Percentiles rank a stretch among this genome's conserved stretches.
Evolutionary conservation across 1,284 basidiomycete species (phyloP).

Genomic region (Rhodotorula sp.): DNA sequence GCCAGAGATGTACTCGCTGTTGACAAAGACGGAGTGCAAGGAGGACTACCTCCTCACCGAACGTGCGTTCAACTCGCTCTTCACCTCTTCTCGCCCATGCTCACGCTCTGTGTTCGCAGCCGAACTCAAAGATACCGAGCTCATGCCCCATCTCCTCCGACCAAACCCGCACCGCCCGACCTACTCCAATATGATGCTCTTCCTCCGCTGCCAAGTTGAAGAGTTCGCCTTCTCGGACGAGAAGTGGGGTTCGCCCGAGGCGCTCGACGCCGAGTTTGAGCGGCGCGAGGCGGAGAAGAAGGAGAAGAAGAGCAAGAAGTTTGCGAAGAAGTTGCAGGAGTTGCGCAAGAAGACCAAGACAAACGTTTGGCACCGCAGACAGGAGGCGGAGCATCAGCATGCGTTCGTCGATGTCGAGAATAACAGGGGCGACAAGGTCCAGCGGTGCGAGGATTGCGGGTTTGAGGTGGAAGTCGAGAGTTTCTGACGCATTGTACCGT

Average conservation of each 20-base stretch:
- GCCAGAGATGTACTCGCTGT: slow-evolving; percentile 86
- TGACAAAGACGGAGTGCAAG: slow-evolving; percentile 99
- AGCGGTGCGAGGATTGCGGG: slow-evolving; percentile 80
- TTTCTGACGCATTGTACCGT: slow-evolving; percentile 55
- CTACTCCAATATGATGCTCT: slow-evolving; percentile 99
- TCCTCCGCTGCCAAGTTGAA: slow-evolving; percentile 89
- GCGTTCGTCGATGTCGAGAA: slow-evolving; percentile 61
- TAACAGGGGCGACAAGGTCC: slow-evolving; percentile 59
- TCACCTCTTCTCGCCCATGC: background rate
- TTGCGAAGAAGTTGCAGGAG: slow-evolving; percentile 78
- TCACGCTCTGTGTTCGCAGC: slow-evolving; percentile 54
- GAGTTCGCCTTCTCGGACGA: slow-evolving; percentile 80
- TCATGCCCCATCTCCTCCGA: slow-evolving; percentile 89
- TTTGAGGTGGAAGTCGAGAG: slow-evolving; percentile 84
- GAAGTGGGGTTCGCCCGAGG: slow-evolving; percentile 95
- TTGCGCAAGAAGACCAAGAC: slow-evolving; percentile 80
- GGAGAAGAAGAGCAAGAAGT: slow-evolving; percentile 88
- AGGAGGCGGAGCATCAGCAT: slow-evolving; percentile 84
- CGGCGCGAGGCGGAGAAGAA: slow-evolving; percentile 77
- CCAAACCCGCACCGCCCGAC: slow-evolving; percentile 96
- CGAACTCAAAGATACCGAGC: slow-evolving; percentile 86
- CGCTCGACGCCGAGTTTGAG: slow-evolving; percentile 84
- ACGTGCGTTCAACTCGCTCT: slow-evolving; percentile 52
- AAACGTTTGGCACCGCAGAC: slow-evolving; percentile 80
- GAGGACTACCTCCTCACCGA: slow-evolving; percentile 59